phyloP scores from a whole-genome alignment of 192 early-diverging fungal species.

The Backusella mclennaniae region DNA sequence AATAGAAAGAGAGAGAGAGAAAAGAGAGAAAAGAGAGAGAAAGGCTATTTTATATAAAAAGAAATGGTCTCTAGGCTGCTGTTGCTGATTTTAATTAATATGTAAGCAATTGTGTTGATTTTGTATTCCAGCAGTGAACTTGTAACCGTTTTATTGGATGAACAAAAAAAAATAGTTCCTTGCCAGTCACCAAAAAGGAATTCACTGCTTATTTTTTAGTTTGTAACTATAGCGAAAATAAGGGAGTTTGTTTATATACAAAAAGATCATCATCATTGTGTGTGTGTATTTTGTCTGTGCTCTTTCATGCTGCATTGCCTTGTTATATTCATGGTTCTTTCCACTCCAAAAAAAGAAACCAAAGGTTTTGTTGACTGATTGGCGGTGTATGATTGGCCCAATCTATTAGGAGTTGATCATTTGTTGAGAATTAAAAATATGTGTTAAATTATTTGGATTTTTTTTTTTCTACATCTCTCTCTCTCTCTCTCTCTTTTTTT shows the following conservation, averaged over 20 bases:
- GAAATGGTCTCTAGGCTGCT: not conserved
- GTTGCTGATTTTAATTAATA: not conserved
- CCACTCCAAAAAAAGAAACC: too few relatives aligned
- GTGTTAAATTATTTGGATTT: too few relatives aligned
- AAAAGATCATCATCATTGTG: too few relatives aligned
- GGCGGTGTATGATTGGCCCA: too few relatives aligned
- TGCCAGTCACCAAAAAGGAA: not conserved
- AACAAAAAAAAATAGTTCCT: not conserved
- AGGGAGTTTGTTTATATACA: too few relatives aligned
- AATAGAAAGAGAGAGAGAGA: not conserved
- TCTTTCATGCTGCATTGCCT: too few relatives aligned
- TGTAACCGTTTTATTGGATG: constrained; percentile 3
- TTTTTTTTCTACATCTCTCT: constrained; percentile 1
- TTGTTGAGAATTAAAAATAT: constrained; percentile 4
- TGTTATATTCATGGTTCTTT: too few relatives aligned
- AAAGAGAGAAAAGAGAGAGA: not conserved
- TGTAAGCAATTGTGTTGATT: not conserved
- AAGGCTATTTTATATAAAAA: too few relatives aligned
- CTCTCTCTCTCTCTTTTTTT: not conserved
- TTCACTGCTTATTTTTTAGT: not conserved
- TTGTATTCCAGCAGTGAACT: not conserved
- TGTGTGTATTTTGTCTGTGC: too few relatives aligned
- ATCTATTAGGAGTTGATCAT: too few relatives aligned
- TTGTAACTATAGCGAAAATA: too few relatives aligned
- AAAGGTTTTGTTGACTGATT: too few relatives aligned